Evolutionary conservation across 352 stramenopile genomes (phyloP).

Genomic region (Phytophthora aleatoria): DNA sequence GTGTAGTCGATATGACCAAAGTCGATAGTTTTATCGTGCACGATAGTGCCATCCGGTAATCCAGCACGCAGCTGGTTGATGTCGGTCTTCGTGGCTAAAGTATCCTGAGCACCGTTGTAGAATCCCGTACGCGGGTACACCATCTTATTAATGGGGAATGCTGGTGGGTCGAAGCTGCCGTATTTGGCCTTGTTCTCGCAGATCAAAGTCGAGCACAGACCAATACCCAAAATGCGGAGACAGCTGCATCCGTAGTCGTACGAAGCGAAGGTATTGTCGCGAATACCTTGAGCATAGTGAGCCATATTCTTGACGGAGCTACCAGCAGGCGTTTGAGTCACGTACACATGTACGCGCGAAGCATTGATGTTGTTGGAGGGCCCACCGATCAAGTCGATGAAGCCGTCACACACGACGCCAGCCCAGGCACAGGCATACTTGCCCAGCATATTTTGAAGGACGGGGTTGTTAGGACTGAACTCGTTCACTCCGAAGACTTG

Average conservation of each 20-base stretch:
- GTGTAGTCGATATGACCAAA: constrained; percentile 57
- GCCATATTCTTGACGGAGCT: constrained; percentile 56
- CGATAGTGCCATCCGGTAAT: constrained; percentile 40
- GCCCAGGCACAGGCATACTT: not conserved
- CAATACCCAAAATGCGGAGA: constrained; percentile 29
- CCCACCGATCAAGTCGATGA: constrained; percentile 40
- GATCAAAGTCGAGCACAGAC: constrained; percentile 33
- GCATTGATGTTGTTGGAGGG: constrained; percentile 44
- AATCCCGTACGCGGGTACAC: constrained; percentile 23
- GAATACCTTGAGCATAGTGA: constrained; percentile 54
- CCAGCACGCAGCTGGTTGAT: constrained; percentile 35
- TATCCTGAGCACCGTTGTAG: constrained; percentile 32
- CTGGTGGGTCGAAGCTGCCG: constrained; percentile 41
- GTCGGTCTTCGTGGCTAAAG: constrained; percentile 33
- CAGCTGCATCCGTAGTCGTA: constrained; percentile 59
- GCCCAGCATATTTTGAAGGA: not conserved
- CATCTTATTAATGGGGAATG: constrained; percentile 33
- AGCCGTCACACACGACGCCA: not conserved
- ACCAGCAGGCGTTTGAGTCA: constrained; percentile 48
- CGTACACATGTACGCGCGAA: constrained; percentile 49
- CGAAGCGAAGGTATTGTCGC: constrained; percentile 40
- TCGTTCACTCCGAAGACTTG: constrained; percentile 37
- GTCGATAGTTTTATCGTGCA: constrained; percentile 40
- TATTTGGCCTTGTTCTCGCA: constrained; percentile 59
- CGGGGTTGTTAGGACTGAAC: constrained; percentile 32